Conservation (phyloP, 2,329 filamentous ascomycete species). For the Aaosphaeria arxii region DNA sequence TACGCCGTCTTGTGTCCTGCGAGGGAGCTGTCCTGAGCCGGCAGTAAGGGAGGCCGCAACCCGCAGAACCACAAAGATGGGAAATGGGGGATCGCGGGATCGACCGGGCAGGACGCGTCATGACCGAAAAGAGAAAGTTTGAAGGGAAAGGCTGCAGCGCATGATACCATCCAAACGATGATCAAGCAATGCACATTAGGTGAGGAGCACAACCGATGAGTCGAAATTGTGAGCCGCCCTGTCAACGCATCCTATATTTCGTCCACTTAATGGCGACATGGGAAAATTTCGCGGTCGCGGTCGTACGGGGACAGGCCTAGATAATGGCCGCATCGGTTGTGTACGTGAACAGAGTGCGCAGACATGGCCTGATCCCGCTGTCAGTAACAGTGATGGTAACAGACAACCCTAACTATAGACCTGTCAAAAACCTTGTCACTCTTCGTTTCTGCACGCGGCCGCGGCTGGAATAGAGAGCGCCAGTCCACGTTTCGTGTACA, state of each 20-base stretch:
- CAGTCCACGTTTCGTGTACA: slow-evolving; percentile 28
- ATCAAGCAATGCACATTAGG: slow-evolving; percentile 18
- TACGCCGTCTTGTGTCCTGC: slow-evolving; percentile 3
- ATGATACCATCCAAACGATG: slow-evolving; percentile 15
- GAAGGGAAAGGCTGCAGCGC: slow-evolving; percentile 12
- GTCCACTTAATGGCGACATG: no score
- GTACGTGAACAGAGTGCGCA: slow-evolving; percentile 13
- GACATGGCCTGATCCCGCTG: slow-evolving; percentile 27
- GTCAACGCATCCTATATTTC: no score
- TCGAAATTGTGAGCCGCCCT: slow-evolving; percentile 8
- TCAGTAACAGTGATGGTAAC: slow-evolving; percentile 19
- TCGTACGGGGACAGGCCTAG: neutral
- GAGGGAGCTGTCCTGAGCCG: slow-evolving; percentile 5
- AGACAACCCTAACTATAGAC: slow-evolving; percentile 12
- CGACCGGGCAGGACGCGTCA: slow-evolving; percentile 25
- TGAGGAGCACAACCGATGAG: slow-evolving; percentile 18
- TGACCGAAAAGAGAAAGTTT: slow-evolving; percentile 6
- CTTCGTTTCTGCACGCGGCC: slow-evolving; percentile 23
- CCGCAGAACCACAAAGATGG: slow-evolving; percentile 13
- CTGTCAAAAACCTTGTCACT: slow-evolving; percentile 28
- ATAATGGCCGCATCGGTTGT: slow-evolving; percentile 6
- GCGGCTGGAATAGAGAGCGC: slow-evolving; percentile 16
- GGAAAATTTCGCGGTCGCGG: neutral
- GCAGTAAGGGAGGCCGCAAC: slow-evolving; percentile 14
- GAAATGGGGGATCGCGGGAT: slow-evolving; percentile 24